These are phyloP conservation scores for Mycena maculata DNA, from an alignment of 768 basidiomycete genomes.

Conservation along the genomic window DNA sequence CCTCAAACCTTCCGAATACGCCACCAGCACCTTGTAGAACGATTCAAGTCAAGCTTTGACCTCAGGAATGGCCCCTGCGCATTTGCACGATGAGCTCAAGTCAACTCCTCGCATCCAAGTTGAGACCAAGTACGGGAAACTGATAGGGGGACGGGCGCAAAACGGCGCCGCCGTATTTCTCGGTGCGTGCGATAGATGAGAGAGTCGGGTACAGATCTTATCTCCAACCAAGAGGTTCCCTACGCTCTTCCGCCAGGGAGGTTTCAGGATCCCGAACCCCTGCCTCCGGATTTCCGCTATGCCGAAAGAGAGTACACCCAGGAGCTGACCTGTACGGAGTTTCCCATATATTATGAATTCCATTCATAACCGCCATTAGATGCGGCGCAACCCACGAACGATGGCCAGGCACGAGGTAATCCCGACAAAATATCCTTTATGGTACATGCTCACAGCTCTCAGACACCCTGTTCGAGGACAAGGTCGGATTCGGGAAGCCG, in stretches of 20 bases:
- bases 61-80: constrained; percentile 41
- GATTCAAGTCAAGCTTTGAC: too few species aligned
- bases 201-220: neutral
- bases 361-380: constrained; percentile 52
- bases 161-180: constrained; percentile 76
- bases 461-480: constrained; percentile 65
- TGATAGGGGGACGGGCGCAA: constrained; percentile 68
- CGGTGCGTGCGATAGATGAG: constrained; percentile 51
- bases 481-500: constrained; percentile 74
- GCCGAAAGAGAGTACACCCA: constrained; percentile 68
- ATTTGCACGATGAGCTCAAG: constrained; percentile 69
- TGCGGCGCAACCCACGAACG: constrained; percentile 69
- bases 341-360: constrained; percentile 19
- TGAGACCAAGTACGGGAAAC: constrained; percentile 64
- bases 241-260: constrained; percentile 75
- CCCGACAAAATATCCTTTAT: neutral
- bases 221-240: constrained; percentile 66
- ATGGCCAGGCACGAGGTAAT: constrained; percentile 70
- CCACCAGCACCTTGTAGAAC: neutral
- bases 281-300: constrained; percentile 68
- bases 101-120: constrained; percentile 57
- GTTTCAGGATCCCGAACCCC: constrained; percentile 70
- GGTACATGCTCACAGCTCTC: neutral
- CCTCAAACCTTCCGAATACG: neutral
- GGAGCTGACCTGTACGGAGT: constrained; percentile 65